Base-by-base conservation (phyloP, 2,329 filamentous ascomycete species). In the Alternaria viburni region DNA sequence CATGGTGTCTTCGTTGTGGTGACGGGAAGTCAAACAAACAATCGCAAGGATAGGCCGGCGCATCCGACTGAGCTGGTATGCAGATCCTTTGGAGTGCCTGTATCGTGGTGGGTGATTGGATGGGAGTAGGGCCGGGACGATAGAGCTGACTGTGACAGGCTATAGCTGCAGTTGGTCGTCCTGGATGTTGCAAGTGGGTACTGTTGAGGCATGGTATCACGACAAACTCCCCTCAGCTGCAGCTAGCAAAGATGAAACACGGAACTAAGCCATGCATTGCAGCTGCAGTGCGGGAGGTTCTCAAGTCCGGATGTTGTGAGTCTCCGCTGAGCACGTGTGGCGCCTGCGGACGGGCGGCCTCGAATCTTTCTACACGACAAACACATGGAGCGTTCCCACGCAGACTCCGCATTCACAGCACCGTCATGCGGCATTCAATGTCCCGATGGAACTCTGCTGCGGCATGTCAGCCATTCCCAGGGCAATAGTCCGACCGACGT, bases 81-180 rank as follows among this genome's bases (percentile, higher is more conserved):
- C 25, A 59, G 56, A 62, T 62, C 30, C 3, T 32, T 45, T 26
- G 32, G 30, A 47, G 19, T 10, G 32, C 25, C 28, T 12, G 23
- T 46, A 41, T n/a, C 23, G 28, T 4, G 36, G 13, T 28, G 13
- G 19, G n/a, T 52, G 59, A 57, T 61, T 61, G 54, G 59, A 46
- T 23, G 36, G 36, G 23, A 12, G 45, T 26, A n/a, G 36, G 28
- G 17, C 28, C 54, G 41, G 54, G 36, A 26, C 36, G n/a, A 50
- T 45, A 41, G 30, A 36, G 54, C 32, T 44, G 54, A 46, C 56
- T 45, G 47, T 43, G 43, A 54, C 55, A 43, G 61, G 55, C 45
- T 17, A 55, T n/a, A 30, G 57, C 21, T 51, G 51, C 36, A 46
- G 30, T 56, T 60, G 47, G 12, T 60, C 32, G 60, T 54, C 56